A percentile compares a stretch with the other conserved stretches of the same genome.
These are phyloP conservation scores for Fraxinus ornus DNA, from an alignment of 305 asterid species.

Conservation along the genomic window DNA sequence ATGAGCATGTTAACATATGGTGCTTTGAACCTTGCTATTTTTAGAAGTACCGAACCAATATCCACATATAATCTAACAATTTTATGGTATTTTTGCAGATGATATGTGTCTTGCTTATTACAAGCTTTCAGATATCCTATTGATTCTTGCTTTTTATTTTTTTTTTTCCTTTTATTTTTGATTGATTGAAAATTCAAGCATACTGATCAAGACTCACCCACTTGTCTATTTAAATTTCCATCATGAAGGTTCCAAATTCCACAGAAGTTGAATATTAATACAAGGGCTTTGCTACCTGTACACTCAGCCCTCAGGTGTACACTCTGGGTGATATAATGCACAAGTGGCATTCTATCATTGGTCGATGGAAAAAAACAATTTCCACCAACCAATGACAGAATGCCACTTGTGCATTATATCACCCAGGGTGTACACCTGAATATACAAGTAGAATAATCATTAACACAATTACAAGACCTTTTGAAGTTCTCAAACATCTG, in stretches of 20 bases:
- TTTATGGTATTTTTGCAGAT: not conserved
- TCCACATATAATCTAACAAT: not conserved
- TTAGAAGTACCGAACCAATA: not conserved
- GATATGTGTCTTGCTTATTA: not conserved
- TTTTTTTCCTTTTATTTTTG: not conserved
- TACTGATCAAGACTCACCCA: not conserved
- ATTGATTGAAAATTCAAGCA: constrained; percentile 5
- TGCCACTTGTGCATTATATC: not conserved
- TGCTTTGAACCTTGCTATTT: not conserved
- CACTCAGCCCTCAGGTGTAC: not conserved
- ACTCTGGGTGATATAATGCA: not conserved
- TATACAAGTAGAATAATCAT: not conserved
- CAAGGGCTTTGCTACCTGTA: not conserved
- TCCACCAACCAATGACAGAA: not conserved
- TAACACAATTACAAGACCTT: constrained; percentile 1
- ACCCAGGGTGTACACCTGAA: not conserved
- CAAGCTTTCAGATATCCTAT: not conserved
- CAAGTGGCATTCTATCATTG: not conserved
- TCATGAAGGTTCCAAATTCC: not conserved
- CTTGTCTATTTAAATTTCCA: constrained; percentile 3
- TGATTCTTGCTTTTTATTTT: not conserved
- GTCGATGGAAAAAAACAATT: not conserved
- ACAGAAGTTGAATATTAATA: not conserved
- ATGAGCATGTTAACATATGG: not conserved
- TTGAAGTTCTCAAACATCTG: not conserved